Conservation (phyloP, 495 filamentous ascomycete genomes). For the Aspergillus ostianus region DNA sequence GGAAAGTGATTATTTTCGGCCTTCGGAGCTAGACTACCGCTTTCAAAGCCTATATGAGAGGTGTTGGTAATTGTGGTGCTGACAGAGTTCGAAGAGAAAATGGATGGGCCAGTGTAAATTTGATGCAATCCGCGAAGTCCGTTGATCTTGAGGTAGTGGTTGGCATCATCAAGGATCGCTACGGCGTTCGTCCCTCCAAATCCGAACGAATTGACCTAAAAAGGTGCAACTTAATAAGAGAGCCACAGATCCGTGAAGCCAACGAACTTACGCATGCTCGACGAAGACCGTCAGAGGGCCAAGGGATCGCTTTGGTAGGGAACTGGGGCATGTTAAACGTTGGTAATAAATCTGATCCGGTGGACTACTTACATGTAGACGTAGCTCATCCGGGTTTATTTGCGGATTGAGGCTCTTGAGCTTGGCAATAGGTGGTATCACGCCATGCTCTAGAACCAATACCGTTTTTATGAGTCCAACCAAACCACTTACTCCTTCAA, state of each 20-base stretch:
- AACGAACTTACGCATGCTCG: conserved; percentile 20
- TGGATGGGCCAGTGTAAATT: too few relatives aligned
- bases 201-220: conserved; percentile 20
- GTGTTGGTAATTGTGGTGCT: too few relatives aligned
- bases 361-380: too few relatives aligned
- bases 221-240: too few relatives aligned
- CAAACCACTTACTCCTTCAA: background rate
- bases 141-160: background rate
- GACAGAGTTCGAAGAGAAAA: background rate
- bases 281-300: conserved; percentile 11
- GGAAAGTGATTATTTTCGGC: too few relatives aligned
- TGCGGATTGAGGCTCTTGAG: background rate
- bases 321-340: background rate
- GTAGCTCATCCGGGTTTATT: too few relatives aligned
- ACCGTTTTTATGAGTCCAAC: conserved; percentile 39
- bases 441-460: conserved; percentile 29
- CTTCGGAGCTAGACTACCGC: too few relatives aligned
- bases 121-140: too few relatives aligned
- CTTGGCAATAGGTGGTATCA: background rate
- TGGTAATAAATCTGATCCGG: too few relatives aligned
- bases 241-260: too few relatives aligned
- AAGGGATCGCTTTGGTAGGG: conserved; percentile 6
- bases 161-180: conserved; percentile 26
- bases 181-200: conserved; percentile 32
- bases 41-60: too few relatives aligned